phyloP scores from a whole-genome alignment of 805 yeast species.

The Metschnikowia drakensbergensis region DNA sequence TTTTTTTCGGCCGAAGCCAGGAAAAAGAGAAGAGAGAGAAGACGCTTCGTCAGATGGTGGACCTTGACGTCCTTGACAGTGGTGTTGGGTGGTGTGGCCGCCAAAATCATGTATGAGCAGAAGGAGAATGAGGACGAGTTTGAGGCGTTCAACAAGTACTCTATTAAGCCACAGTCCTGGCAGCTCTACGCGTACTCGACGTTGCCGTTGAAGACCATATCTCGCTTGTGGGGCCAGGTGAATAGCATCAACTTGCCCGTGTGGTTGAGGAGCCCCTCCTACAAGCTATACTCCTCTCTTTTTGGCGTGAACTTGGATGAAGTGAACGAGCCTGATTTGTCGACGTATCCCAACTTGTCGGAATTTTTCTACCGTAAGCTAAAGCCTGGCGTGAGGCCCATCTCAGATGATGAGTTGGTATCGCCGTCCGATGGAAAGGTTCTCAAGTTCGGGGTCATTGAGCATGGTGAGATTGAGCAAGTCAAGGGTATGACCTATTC shows the following conservation, averaged over 20 bases:
- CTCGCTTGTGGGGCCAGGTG: slow-evolving; percentile 92
- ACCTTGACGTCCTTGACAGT: slow-evolving; percentile 51
- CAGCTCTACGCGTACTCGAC: slow-evolving; percentile 84
- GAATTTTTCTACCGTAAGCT: slow-evolving; percentile 88
- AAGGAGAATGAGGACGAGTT: slow-evolving; percentile 30
- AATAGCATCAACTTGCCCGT: slow-evolving; percentile 80
- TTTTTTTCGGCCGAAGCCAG: slow-evolving; percentile 44
- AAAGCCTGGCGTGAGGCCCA: slow-evolving; percentile 73
- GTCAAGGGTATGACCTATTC: slow-evolving; percentile 96
- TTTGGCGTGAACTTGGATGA: slow-evolving; percentile 91
- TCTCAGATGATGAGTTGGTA: slow-evolving; percentile 61
- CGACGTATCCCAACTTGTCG: slow-evolving; percentile 71
- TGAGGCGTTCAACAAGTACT: slow-evolving; percentile 32
- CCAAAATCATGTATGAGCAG: slow-evolving; percentile 38
- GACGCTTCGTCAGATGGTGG: slow-evolving; percentile 49
- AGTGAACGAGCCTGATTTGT: slow-evolving; percentile 77
- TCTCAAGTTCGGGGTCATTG: slow-evolving; percentile 75
- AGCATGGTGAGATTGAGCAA: slow-evolving; percentile 87
- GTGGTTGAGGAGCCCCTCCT: slow-evolving; percentile 85
- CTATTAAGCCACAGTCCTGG: slow-evolving; percentile 75
- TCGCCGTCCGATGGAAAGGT: slow-evolving; percentile 95
- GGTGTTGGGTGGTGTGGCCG: slow-evolving; percentile 52
- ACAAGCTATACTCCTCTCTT: slow-evolving; percentile 64
- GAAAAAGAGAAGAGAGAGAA: slow-evolving; percentile 34
- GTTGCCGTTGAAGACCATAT: slow-evolving; percentile 83